Evolutionary conservation across 2,329 filamentous ascomycete genomes (phyloP).

Genomic region (Trichophyton simii): DNA sequence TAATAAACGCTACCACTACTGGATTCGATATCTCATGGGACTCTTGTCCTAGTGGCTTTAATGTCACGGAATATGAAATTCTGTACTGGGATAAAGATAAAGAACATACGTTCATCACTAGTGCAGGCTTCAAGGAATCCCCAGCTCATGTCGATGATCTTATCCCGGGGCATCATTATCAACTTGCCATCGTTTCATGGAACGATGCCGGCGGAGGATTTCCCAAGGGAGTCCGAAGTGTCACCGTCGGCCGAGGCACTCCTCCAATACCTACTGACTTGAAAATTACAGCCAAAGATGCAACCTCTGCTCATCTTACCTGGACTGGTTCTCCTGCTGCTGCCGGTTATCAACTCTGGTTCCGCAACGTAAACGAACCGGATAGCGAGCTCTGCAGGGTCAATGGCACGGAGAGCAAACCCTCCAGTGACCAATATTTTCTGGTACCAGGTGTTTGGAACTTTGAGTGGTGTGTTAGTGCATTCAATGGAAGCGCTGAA

Average conservation of each 20-base stretch:
- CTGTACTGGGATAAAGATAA: background rate
- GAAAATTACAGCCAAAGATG: background rate
- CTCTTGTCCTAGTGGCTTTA: background rate
- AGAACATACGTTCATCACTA: background rate
- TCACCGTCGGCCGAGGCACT: background rate
- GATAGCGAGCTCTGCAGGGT: background rate
- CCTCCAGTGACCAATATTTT: background rate
- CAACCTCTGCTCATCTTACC: background rate
- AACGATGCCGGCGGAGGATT: background rate
- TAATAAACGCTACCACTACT: background rate
- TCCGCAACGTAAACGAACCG: background rate
- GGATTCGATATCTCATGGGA: slow-evolving; percentile 1
- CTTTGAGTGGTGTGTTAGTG: slow-evolving; percentile 2
- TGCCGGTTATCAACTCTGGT: background rate
- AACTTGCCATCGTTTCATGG: background rate
- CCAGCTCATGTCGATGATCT: background rate
- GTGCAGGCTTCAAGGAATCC: background rate
- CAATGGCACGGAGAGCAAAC: background rate
- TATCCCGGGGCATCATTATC: background rate
- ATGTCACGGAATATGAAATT: background rate
- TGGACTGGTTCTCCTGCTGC: background rate
- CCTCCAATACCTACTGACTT: background rate
- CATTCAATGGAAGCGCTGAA: background rate
- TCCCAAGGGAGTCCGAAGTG: background rate
- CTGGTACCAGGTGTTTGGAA: background rate